Base-by-base conservation (phyloP, 768 basidiomycete genomes). In the Tubosaeta sp. region DNA sequence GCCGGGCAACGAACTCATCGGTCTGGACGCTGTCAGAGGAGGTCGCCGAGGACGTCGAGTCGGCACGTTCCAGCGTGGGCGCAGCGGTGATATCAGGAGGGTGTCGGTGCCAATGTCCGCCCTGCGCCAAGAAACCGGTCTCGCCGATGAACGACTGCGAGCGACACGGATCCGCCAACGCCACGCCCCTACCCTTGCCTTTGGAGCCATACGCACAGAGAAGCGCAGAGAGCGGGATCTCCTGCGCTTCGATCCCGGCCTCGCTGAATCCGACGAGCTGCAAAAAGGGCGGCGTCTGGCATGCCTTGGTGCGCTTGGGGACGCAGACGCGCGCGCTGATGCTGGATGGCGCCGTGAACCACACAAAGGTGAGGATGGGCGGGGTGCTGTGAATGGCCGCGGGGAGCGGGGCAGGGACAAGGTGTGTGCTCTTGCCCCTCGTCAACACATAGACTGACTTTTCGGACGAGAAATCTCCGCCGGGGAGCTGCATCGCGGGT, bases 231-330 rank as follows among this genome's bases (percentile, higher is more conserved):
- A 89, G 66, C 1, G 79, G 67, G 29, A 85, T 64, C 66, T 93
- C 91, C 55, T 86, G 83, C 3, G 84, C 78, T 63, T 93, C 90
- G 14, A 93, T 58, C 11, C 89, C 89, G 51, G 81, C 76, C 48
- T 85, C 84, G 22, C 83, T 76, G 47, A 91, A 80, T 16, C 81
- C 84, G 43, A 87, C 71, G 33, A 91, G 65, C 63, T 93, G 91
- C 42, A 93, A 67, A 59, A 80, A 76, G 9, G 80, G 76, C 1
- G 60, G 46, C 13, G 61, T 43, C 6, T 32, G n/a, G 31, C 22
- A 32, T 1, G 34, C 4, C 26, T 27, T 47, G 50, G 38, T 13
- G 42, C 50, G 53, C 17, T 22, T 47, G 7, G 74, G 66, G 11
- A 72, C 55, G 56, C 76, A 79, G 8, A 83, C 69, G 9, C 89